These are phyloP conservation scores for Capsicum chinense DNA, from an alignment of 257 asterid genomes.

Conservation along the genomic window DNA sequence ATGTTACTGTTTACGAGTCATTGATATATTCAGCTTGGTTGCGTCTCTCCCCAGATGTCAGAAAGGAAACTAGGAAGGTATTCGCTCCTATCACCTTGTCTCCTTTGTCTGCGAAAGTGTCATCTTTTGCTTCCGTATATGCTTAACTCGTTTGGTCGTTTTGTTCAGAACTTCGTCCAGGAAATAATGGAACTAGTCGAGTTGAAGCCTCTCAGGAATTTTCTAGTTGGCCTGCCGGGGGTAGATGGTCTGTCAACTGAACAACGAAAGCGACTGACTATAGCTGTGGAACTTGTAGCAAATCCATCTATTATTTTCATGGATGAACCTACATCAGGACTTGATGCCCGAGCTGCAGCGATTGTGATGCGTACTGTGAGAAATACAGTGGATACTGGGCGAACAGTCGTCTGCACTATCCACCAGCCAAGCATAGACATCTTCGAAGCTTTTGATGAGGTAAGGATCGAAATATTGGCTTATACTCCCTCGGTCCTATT, in stretches of 20 bases:
- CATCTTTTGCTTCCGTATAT: too few relatives aligned
- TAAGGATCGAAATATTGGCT: conserved; percentile 22
- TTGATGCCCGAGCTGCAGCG: conserved; percentile 94
- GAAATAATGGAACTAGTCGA: conserved; percentile 90
- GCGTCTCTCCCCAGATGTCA: conserved; percentile 74
- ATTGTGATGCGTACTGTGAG: conserved; percentile 90
- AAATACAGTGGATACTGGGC: conserved; percentile 83
- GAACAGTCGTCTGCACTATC: conserved; percentile 90
- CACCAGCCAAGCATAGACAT: conserved; percentile 93
- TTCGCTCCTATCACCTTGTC: neutral
- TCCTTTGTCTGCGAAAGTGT: too few relatives aligned
- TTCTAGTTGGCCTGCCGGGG: conserved; percentile 85
- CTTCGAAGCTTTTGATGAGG: conserved; percentile 92
- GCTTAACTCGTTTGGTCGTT: neutral
- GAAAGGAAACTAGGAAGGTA: conserved; percentile 60
- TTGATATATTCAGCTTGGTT: conserved; percentile 86
- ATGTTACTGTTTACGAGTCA: conserved; percentile 86
- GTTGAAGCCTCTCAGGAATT: conserved; percentile 63
- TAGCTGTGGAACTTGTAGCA: conserved; percentile 89
- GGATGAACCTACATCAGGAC: conserved; percentile 95
- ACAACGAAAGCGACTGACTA: conserved; percentile 84
- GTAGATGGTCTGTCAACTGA: conserved; percentile 85
- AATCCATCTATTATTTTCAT: conserved; percentile 91
- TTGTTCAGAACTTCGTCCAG: conserved; percentile 72
- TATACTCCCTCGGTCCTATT: neutral